Evolutionary conservation across 2,329 filamentous ascomycete genomes (phyloP).

Genomic region (Fusarium tanahbumbuense): DNA sequence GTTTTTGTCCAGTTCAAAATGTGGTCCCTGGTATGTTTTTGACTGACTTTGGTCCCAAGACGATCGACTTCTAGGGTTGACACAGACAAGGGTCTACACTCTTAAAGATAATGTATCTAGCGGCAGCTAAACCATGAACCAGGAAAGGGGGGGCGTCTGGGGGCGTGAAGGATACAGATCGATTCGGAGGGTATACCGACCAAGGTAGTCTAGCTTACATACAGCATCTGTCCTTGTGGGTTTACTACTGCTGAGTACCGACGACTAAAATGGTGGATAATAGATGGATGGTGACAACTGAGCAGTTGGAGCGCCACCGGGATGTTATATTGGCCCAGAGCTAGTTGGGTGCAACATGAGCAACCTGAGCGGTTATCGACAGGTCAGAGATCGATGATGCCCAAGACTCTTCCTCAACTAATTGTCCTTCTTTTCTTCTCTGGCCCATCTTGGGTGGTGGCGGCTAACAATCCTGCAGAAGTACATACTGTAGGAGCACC

Average conservation of each 20-base stretch:
- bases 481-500: slow-evolving; percentile 10
- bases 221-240: slow-evolving; percentile 34
- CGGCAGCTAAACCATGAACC: slow-evolving; percentile 44
- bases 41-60: slow-evolving; percentile 35
- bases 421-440: slow-evolving; percentile 24
- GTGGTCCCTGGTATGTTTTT: slow-evolving; percentile 44
- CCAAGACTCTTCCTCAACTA: slow-evolving; percentile 9
- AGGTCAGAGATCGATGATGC: slow-evolving; percentile 35
- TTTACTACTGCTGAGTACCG: slow-evolving; percentile 39
- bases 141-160: slow-evolving; percentile 40
- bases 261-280: slow-evolving; percentile 44
- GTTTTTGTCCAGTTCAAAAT: slow-evolving; percentile 20
- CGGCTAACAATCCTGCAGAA: slow-evolving; percentile 21
- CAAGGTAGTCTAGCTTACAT: slow-evolving; percentile 25
- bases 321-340: slow-evolving; percentile 39
- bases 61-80: slow-evolving; percentile 44
- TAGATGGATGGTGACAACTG: slow-evolving; percentile 42
- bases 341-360: slow-evolving; percentile 36
- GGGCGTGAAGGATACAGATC: slow-evolving; percentile 35
- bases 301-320: slow-evolving; percentile 42
- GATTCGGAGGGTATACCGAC: slow-evolving; percentile 40
- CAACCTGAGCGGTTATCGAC: slow-evolving; percentile 36
- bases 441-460: slow-evolving; percentile 6
- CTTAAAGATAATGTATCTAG: slow-evolving; percentile 41
- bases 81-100: slow-evolving; percentile 40